Percentiles rank a stretch among this genome's conserved stretches.
These are phyloP conservation scores for Candida xyloterini DNA, from an alignment of 805 yeast genomes.

Conservation along the genomic window DNA sequence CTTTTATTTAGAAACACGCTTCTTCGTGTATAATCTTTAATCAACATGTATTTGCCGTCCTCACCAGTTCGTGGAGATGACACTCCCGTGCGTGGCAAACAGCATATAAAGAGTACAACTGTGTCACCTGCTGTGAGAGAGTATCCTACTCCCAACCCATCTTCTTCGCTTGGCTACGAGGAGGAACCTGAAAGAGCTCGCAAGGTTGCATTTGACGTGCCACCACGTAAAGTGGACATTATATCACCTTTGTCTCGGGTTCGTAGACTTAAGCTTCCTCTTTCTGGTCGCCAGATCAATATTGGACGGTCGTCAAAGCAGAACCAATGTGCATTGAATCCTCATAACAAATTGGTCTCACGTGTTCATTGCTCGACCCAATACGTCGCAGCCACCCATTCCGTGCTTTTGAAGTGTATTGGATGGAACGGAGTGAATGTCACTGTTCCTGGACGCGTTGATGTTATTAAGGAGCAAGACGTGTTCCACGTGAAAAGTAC, in stretches of 20 bases:
- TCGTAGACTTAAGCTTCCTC: conserved; percentile 40
- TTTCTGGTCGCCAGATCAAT: conserved; percentile 36
- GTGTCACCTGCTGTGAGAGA: conserved; percentile 17
- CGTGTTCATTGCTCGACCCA: conserved; percentile 59
- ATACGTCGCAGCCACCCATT: conserved; percentile 38
- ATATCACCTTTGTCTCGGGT: conserved; percentile 38
- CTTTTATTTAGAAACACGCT: conserved; percentile 16
- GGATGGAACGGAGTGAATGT: conserved; percentile 83
- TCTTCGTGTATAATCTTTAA: conserved; percentile 4
- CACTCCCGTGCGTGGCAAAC: conserved; percentile 8
- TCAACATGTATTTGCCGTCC: conserved; percentile 30
- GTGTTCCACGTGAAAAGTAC: conserved; percentile 19
- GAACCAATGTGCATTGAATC: conserved; percentile 48
- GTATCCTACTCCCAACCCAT: conserved; percentile 75
- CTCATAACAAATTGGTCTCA: conserved; percentile 56
- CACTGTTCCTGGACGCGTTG: conserved; percentile 49
- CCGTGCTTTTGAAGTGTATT: conserved; percentile 59
- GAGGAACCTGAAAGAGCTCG: conserved; percentile 15
- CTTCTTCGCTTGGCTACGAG: conserved; percentile 45
- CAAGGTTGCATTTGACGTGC: conserved; percentile 16
- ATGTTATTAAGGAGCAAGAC: conserved; percentile 25
- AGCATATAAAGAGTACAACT: not conserved
- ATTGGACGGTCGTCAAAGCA: conserved; percentile 70
- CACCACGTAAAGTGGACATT: conserved; percentile 16
- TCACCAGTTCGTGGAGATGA: conserved; percentile 27